Base-by-base conservation (phyloP, 73 alveolate species). In the Paramecium biaurelia region DNA sequence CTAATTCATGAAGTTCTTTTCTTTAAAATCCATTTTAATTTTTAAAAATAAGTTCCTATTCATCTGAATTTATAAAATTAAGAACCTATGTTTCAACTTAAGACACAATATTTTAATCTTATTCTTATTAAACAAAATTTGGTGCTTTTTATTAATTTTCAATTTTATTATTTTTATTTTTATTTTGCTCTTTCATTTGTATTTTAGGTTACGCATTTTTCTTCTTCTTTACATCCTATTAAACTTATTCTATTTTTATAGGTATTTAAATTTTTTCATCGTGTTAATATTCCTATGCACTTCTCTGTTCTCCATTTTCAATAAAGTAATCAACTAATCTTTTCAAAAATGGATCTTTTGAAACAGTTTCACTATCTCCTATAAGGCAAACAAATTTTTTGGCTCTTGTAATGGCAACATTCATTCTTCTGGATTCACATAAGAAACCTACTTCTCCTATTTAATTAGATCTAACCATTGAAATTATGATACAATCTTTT, bases 391-490 rank as follows among this genome's bases (percentile, higher is more conserved):
- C 96, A 85, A 97, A 93, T 86, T 97, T 95, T 76, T 96, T 96
- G 0, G 99, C 99, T 85, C 99, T 93, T 1, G 99, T 98, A 11
- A 97, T 94, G 38, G 99, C 99, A 21, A 98, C 99, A 94, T 98
- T 98, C 98, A 98, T 94, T 95, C 99, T 97, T 85, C 99, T 95
- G 63, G 95, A 95, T 92, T 98, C 99, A 57, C 96, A 85, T 43
- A 98, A 92, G 94, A 98, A 98, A 42, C 99, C 99, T 67, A 97
- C 98, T 92, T 96, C 99, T 74, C 95, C 95, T 49, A 93, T 93
- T 28, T 87, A 92, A 93, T 98, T 98, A 57, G 99, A 97, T 86
- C 99, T 92, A 24, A 98, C 99, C 96, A 98, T 92, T 26, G 98
- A 92, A 45, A 98, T 95, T 56, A 98, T 95, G 20, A 98, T 97